phyloP scores from a whole-genome alignment of 2,329 filamentous ascomycete genomes.

The Hymenoscyphus albidus region DNA sequence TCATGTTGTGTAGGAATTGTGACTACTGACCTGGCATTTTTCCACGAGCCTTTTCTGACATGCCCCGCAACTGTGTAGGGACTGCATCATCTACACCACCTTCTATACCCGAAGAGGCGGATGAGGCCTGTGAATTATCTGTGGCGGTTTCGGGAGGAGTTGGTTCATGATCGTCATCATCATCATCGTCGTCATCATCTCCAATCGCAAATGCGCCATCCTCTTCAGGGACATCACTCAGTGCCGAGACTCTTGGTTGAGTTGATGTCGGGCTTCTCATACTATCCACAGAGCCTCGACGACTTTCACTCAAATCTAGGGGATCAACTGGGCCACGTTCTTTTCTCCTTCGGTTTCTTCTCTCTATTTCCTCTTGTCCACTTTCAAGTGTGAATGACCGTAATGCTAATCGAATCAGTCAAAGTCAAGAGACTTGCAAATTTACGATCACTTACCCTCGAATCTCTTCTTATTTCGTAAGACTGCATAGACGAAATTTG shows the following conservation, averaged over 20 bases:
- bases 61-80: conserved; percentile 77
- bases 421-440: background rate
- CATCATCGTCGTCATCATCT: conserved; percentile 65
- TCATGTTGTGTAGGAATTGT: background rate
- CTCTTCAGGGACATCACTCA: conserved; percentile 72
- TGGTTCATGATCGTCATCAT: conserved; percentile 47
- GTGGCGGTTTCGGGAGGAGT: conserved; percentile 62
- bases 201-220: conserved; percentile 84
- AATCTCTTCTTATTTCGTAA: conserved; percentile 78
- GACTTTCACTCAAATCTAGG: conserved; percentile 40
- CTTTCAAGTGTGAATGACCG: conserved; percentile 87
- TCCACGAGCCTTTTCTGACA: conserved; percentile 95
- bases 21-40: conserved; percentile 66
- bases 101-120: conserved; percentile 52
- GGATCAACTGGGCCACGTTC: conserved; percentile 49
- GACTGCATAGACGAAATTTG: conserved; percentile 75
- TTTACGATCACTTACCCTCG: conserved; percentile 43
- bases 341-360: conserved; percentile 67
- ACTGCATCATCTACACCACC: conserved; percentile 65
- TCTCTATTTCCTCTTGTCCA: conserved; percentile 86
- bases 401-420: conserved; percentile 47
- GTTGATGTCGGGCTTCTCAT: conserved; percentile 56
- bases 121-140: conserved; percentile 63
- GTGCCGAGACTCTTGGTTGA: conserved; percentile 49
- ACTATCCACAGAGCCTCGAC: conserved; percentile 64